phyloP scores from a whole-genome alignment of 495 filamentous ascomycete genomes.

The Lindgomyces ingoldianus region DNA sequence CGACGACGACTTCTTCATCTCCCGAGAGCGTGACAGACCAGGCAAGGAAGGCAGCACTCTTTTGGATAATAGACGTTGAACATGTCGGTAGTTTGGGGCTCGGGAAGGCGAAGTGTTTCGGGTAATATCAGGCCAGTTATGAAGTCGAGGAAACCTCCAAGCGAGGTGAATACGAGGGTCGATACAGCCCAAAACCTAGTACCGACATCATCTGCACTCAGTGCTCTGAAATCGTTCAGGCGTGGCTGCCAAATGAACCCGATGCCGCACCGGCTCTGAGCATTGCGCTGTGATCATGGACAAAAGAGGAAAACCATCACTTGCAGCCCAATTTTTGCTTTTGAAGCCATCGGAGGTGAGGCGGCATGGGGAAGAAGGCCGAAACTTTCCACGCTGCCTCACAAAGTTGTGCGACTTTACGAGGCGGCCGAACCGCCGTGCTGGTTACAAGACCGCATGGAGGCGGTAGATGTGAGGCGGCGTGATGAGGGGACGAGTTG shows the following conservation, averaged over 20 bases:
- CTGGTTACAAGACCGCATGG: conserved; percentile 5
- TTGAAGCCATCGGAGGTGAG: conserved; percentile 18
- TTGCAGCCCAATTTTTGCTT: conserved; percentile 22
- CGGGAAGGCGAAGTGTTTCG: conserved; percentile 18
- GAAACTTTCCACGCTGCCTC: conserved; percentile 16
- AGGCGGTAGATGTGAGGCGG: background rate
- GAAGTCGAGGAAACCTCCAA: background rate
- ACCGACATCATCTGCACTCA: background rate
- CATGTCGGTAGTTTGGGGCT: conserved; percentile 28
- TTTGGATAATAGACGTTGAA: conserved; percentile 11
- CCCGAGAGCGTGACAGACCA: background rate
- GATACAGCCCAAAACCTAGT: background rate
- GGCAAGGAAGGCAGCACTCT: background rate
- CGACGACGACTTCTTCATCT: conserved; percentile 4
- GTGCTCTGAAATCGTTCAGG: background rate
- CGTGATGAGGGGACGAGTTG: background rate
- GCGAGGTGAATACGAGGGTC: background rate
- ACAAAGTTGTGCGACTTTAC: conserved; percentile 26
- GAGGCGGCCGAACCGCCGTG: conserved; percentile 22
- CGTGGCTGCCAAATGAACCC: background rate
- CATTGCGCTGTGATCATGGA: background rate
- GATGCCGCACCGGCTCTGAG: background rate
- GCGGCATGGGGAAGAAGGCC: conserved; percentile 23
- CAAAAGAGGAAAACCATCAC: conserved; percentile 6
- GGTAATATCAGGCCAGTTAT: conserved; percentile 26